Evolutionary conservation across 129 eudicot genomes (phyloP).

Genomic region (Saposhnikovia divaricata): DNA sequence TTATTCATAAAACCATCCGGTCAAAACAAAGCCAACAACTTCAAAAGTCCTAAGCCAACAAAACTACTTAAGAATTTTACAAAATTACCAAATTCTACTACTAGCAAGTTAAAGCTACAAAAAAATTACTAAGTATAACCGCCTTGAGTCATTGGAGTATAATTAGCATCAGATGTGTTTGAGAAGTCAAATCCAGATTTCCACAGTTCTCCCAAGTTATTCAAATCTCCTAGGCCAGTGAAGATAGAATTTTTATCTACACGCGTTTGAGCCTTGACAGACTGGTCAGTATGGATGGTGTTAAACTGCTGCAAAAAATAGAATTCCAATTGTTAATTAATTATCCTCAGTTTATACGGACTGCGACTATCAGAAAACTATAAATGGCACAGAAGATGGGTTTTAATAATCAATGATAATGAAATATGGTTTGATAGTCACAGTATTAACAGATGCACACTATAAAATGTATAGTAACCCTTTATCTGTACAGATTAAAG

Average conservation of each 20-base stretch:
- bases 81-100: too few species aligned
- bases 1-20: too few species aligned
- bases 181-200: conserved; percentile 15
- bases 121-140: too few species aligned
- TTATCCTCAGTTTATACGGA: not conserved
- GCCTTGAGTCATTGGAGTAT: too few species aligned
- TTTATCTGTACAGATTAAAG: not conserved
- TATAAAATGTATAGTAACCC: not conserved
- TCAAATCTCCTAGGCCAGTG: conserved; percentile 24
- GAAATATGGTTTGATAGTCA: not conserved
- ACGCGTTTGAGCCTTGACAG: not conserved
- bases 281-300: not conserved
- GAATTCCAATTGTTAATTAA: not conserved
- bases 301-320: conserved; percentile 2
- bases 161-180: conserved; percentile 1
- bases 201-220: not conserved
- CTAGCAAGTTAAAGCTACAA: too few species aligned
- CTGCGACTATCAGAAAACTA: not conserved
- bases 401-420: not conserved
- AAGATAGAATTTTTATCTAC: conserved; percentile 16
- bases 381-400: not conserved
- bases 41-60: too few species aligned
- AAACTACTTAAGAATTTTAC: too few species aligned
- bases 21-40: too few species aligned
- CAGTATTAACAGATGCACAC: not conserved